Conservation (phyloP, 176 grass and related monocot species). For the Miscanthus lutarioriparius region DNA sequence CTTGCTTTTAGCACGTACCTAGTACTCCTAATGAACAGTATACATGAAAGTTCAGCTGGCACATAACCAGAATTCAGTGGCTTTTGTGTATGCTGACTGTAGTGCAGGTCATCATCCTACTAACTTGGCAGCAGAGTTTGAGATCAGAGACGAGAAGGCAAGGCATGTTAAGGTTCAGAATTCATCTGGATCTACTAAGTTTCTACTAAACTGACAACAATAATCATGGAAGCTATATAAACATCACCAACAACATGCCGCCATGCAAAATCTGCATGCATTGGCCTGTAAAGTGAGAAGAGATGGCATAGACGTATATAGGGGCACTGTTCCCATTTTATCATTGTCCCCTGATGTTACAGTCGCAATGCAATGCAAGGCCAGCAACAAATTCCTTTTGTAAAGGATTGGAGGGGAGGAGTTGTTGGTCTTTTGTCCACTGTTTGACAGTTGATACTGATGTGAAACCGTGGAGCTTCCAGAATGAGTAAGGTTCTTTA, state of each 20-base stretch:
- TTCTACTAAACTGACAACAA: no score
- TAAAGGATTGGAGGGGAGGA: background rate
- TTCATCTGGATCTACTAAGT: no score
- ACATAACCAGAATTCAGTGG: background rate
- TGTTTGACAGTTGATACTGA: background rate
- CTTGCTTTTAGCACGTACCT: background rate
- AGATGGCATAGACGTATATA: background rate
- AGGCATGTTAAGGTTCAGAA: background rate
- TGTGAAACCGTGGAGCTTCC: background rate
- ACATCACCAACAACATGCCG: background rate
- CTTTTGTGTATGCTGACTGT: background rate
- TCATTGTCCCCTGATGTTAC: slow-evolving; percentile 25
- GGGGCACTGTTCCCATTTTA: slow-evolving; percentile 25
- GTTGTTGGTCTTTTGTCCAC: background rate
- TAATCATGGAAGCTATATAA: background rate
- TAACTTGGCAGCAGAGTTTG: background rate
- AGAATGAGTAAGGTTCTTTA: background rate
- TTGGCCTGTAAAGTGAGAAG: background rate
- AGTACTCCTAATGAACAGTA: background rate
- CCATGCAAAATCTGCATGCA: background rate
- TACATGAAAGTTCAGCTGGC: background rate
- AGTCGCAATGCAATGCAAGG: background rate
- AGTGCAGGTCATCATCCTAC: background rate
- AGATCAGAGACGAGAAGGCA: background rate
- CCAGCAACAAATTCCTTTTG: slow-evolving; percentile 10